Evolutionary conservation across 352 stramenopile species (phyloP).

Genomic region (Globisporangium solare): DNA sequence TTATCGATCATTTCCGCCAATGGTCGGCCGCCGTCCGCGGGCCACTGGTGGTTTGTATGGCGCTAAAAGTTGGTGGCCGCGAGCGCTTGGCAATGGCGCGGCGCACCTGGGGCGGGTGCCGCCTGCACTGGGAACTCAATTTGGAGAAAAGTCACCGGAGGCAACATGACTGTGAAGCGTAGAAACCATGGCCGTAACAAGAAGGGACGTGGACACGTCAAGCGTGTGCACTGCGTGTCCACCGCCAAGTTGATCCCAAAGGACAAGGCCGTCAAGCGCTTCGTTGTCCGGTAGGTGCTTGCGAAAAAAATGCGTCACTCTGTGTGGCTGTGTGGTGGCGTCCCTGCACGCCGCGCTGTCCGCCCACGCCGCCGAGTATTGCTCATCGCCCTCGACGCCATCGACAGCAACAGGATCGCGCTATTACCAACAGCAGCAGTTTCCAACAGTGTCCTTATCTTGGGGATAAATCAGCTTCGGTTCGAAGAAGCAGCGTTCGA

Average conservation of each 20-base stretch:
- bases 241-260: constrained; percentile 99
- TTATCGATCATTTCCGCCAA: constrained; percentile 26
- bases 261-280: constrained; percentile 93
- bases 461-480: too few species aligned
- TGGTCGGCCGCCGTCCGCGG: neutral
- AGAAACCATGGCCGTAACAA: constrained; percentile 99
- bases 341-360: neutral
- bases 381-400: too few species aligned
- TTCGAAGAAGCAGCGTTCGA: too few species aligned
- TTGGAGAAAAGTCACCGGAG: constrained; percentile 84
- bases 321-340: too few species aligned
- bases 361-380: neutral
- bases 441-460: too few species aligned
- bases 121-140: constrained; percentile 35
- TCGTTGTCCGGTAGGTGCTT: constrained; percentile 82
- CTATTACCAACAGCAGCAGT: too few species aligned
- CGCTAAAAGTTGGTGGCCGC: constrained; percentile 40
- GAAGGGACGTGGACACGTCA: constrained; percentile 98
- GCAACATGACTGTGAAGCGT: constrained; percentile 98
- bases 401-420: too few species aligned
- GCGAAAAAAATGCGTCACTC: neutral
- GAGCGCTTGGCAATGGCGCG: constrained; percentile 29
- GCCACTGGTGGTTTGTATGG: constrained; percentile 32
- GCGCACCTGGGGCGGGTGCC: constrained; percentile 4
- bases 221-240: constrained; percentile 97